Base-by-base conservation (phyloP, 164 flowering plant genomes). In the Berberis thunbergii region DNA sequence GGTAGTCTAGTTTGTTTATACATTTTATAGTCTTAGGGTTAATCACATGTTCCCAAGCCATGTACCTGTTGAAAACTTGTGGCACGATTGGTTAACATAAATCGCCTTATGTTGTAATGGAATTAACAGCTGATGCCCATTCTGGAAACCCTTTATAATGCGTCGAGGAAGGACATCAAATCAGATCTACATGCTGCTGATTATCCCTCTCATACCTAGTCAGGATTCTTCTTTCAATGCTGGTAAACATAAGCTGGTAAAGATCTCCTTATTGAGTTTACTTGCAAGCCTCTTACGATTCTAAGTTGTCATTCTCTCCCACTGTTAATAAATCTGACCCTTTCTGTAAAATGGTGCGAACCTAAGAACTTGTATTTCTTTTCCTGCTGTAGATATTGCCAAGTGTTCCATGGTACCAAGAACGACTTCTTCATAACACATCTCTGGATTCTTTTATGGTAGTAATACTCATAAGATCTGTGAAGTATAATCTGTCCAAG, bases 161-260 rank as follows among this genome's bases (percentile, higher is more conserved):
- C 97, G 60, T 80, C 96, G 61, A 85, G 76, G 75, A 26, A 86
- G 86, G 79, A 80, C 96, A 4, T 77, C 99, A 45, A 95, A 89
- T 81, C 97, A 91, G 60, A 95, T 95, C 57, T 95, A 91, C 77
- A 94, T 95, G 91, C 69, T 95, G 81, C 79, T 95, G 84, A 87
- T 95, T 70, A 80, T 91, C 60, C 90, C 91, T 76, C 97, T 95
- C 44, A 95, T 95, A 60, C 89, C 91, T 12, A 95, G 99, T 76
- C 99, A 95, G 75, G 97, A 95, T 80, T 89, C 97, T 54, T 85
- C 99, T 64, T 91, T 95, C 74, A 91, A 87, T 78, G 89, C 96
- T 52, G 85, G 91, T 78, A 80, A 87, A 63, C 96, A 95, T 82
- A 91, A 91, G 75, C 75, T 87, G 95, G 99, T 95, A 80, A 80